Evolutionary conservation across 148 eudicot genomes (phyloP).

Genomic region (Rheum nobile): DNA sequence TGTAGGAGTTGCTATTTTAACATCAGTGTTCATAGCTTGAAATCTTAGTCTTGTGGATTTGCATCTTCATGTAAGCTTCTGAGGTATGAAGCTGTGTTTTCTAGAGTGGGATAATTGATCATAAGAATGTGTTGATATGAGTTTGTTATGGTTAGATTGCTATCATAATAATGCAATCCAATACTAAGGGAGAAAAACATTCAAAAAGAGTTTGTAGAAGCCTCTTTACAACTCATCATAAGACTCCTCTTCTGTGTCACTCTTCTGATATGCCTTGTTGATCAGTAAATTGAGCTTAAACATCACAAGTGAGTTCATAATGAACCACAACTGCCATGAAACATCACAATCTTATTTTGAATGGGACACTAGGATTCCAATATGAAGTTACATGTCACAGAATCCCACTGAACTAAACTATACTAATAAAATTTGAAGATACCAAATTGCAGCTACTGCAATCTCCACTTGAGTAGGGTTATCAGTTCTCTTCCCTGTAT

Average conservation of each 20-base stretch:
- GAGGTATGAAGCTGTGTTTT: neutral
- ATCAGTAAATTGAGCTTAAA: constrained; percentile 23
- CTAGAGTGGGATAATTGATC: neutral
- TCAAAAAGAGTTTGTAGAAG: neutral
- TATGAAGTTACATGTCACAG: neutral
- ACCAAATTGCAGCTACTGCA: neutral
- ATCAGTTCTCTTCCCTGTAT: neutral
- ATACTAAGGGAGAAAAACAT: neutral
- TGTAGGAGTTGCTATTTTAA: neutral
- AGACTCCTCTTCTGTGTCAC: neutral
- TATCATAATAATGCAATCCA: no score
- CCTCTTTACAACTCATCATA: neutral
- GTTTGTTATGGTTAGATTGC: no score
- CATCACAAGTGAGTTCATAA: neutral
- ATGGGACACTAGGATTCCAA: neutral
- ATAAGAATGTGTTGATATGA: no score
- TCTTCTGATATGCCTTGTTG: neutral
- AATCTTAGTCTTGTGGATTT: neutral
- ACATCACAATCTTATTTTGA: neutral
- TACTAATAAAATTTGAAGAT: neutral
- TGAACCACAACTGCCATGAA: neutral
- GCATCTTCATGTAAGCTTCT: neutral
- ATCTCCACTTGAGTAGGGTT: neutral
- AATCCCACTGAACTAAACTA: neutral
- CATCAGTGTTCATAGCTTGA: neutral